Conservation (phyloP, 176 grass and related monocot genomes). For the Zizania latifolia region DNA sequence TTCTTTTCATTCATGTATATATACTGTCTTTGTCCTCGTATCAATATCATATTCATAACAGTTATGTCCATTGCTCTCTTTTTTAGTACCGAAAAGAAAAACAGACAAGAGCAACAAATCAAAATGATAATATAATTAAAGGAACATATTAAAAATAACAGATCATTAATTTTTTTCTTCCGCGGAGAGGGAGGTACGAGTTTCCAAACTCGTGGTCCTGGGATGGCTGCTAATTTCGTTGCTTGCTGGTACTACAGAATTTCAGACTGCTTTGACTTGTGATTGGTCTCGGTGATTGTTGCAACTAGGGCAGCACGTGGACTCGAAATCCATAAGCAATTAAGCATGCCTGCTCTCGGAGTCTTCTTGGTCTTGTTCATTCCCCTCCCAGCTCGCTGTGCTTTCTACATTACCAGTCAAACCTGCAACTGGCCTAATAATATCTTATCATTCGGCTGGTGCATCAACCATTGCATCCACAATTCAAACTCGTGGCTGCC, state of each 20-base stretch:
- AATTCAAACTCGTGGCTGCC: conserved; percentile 2
- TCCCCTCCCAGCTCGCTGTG: too few species aligned
- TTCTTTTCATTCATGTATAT: too few species aligned
- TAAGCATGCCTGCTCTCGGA: background rate
- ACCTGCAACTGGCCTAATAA: background rate
- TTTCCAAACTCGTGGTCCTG: background rate
- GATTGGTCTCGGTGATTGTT: background rate
- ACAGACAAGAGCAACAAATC: too few species aligned
- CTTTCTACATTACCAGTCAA: background rate
- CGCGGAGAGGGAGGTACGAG: background rate
- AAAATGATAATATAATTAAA: too few species aligned
- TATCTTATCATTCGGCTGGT: background rate
- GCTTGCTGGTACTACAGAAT: background rate
- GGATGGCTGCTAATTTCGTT: background rate
- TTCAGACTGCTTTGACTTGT: background rate
- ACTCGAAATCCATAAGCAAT: background rate
- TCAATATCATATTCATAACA: too few species aligned
- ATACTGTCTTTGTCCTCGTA: too few species aligned
- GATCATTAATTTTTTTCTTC: too few species aligned
- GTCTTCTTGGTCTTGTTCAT: background rate
- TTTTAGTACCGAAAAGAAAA: background rate
- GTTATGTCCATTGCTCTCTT: too few species aligned
- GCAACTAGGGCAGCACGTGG: background rate
- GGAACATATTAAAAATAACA: background rate
- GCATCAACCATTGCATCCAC: background rate